Evolutionary conservation across 176 grass and related monocot species (phyloP).

Genomic region (Avena atlantica): DNA sequence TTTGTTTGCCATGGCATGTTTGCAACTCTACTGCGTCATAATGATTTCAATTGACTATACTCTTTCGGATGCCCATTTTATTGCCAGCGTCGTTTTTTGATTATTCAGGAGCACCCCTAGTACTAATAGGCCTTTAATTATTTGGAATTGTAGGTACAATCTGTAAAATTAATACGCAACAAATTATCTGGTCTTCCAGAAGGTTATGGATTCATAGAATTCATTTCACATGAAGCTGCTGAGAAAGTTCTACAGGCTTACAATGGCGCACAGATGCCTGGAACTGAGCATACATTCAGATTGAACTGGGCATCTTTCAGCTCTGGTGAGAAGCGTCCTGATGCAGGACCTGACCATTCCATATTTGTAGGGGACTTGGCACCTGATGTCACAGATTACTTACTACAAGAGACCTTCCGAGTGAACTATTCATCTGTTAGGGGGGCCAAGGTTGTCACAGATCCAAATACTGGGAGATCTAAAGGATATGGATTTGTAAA

Average conservation of each 20-base stretch:
- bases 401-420: conserved; percentile 95
- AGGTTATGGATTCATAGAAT: conserved; percentile 99
- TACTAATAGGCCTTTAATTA: conserved; percentile 40
- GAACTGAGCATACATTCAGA: conserved; percentile 94
- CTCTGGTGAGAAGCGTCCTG: conserved; percentile 83
- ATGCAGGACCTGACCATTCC: conserved; percentile 79
- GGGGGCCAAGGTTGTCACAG: conserved; percentile 98
- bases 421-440: conserved; percentile 83
- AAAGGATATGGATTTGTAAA: conserved; percentile 99
- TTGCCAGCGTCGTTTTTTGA: neutral
- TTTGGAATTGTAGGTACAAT: conserved; percentile 65
- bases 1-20: neutral
- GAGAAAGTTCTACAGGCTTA: conserved; percentile 85
- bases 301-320: conserved; percentile 99
- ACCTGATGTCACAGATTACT: conserved; percentile 98
- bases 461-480: conserved; percentile 92
- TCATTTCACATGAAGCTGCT: conserved; percentile 88
- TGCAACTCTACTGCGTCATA: neutral
- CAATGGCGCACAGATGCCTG: conserved; percentile 94
- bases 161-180: conserved; percentile 95
- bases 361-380: conserved; percentile 98
- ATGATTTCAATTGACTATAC: conserved; percentile 23
- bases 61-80: neutral
- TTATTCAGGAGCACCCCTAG: neutral
- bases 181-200: conserved; percentile 89